A percentile compares a stretch with the other conserved stretches of the same genome.
Evolutionary conservation across 371 early-diverging fungal genomes (phyloP).

Genomic region (Apophysomyces ossiformis): DNA sequence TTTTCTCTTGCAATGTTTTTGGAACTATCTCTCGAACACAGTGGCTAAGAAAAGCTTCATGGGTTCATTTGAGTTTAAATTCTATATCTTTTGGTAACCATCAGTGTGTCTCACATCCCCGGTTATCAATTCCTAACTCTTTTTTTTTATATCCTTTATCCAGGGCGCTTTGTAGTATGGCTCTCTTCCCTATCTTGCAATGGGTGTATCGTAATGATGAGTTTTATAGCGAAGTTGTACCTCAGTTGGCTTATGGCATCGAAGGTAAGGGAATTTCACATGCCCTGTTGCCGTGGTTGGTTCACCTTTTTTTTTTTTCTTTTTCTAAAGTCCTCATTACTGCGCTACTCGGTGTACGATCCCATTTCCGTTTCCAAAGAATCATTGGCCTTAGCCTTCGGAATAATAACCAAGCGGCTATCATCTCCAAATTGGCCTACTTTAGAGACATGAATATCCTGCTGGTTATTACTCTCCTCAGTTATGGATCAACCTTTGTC

Average conservation of each 20-base stretch:
- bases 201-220: constrained; percentile 31
- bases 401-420: constrained; percentile 24
- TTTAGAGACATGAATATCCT: constrained; percentile 57
- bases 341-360: constrained; percentile 33
- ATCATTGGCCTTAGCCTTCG: constrained; percentile 32
- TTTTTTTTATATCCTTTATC: not conserved
- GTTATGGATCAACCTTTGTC: constrained; percentile 34
- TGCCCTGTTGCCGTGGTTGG: not conserved
- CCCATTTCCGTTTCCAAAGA: constrained; percentile 38
- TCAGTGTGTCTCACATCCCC: not conserved
- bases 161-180: constrained; percentile 39
- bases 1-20: constrained; percentile 49
- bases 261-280: constrained; percentile 31
- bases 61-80: constrained; percentile 45
- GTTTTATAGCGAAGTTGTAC: constrained; percentile 36
- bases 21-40: constrained; percentile 48
- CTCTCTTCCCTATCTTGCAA: constrained; percentile 44
- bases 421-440: constrained; percentile 44
- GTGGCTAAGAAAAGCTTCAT: constrained; percentile 46
- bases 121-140: not conserved
- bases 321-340: constrained; percentile 32
- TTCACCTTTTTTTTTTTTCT: constrained; percentile 7
- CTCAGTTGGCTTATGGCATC: constrained; percentile 38
- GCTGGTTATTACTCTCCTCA: constrained; percentile 33
- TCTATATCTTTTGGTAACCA: constrained; percentile 44